Conservation (phyloP, 208 protist species). For the Borovskyia barvae region DNA sequence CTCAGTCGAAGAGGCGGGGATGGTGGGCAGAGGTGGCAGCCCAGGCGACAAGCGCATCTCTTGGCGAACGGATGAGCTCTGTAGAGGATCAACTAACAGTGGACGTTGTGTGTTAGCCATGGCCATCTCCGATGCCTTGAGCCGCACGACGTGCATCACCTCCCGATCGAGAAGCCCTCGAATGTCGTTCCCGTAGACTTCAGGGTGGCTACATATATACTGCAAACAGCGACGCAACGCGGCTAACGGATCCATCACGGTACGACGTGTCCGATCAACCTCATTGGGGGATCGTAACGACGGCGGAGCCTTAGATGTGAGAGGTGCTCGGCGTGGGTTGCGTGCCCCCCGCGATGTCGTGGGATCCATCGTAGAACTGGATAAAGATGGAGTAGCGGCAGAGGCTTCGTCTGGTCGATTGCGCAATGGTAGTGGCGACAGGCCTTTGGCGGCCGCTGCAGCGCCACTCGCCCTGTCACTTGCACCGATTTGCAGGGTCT, state of each 20-base stretch:
- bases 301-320: no score
- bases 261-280: not conserved
- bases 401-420: not conserved
- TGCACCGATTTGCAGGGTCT: not conserved
- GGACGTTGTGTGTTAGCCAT: conserved; percentile 30
- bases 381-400: no score
- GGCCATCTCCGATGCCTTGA: conserved; percentile 69
- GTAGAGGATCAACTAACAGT: conserved; percentile 9
- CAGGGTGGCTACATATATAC: conserved; percentile 73
- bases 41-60: not conserved
- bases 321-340: not conserved
- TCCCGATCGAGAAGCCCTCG: conserved; percentile 66
- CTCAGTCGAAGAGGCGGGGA: not conserved
- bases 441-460: not conserved
- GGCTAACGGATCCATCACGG: conserved; percentile 74
- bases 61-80: conserved; percentile 7
- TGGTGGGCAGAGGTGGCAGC: not conserved
- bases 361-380: no score
- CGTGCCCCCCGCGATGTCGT: not conserved
- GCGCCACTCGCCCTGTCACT: not conserved
- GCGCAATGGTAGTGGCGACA: conserved; percentile 2
- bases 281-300: not conserved
- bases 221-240: conserved; percentile 75
- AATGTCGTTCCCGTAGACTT: conserved; percentile 75
- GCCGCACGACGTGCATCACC: conserved; percentile 74